Conservation (phyloP, 768 basidiomycete genomes). For the Coprinopsis strossmayeri region DNA sequence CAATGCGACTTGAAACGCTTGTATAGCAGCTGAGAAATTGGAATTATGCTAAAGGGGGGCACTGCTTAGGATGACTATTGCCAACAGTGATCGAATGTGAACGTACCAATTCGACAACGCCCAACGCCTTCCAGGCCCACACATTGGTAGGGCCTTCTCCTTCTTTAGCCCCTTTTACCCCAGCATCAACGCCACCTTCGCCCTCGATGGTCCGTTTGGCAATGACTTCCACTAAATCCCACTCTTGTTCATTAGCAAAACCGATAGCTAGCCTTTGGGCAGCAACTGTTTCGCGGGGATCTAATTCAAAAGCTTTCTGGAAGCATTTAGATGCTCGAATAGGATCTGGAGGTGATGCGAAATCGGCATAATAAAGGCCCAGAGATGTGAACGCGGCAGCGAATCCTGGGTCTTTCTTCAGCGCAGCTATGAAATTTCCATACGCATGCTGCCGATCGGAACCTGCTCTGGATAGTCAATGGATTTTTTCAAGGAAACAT, state of each 20-base stretch:
- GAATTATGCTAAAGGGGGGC: conserved; percentile 68
- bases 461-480: conserved; percentile 30
- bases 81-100: background rate
- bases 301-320: conserved; percentile 96
- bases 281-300: conserved; percentile 81
- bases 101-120: conserved; percentile 84
- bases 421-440: conserved; percentile 68
- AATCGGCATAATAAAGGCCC: conserved; percentile 81
- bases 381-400: conserved; percentile 93
- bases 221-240: conserved; percentile 95
- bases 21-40: conserved; percentile 70
- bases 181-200: conserved; percentile 74
- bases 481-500: background rate
- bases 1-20: conserved; percentile 81
- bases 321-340: conserved; percentile 90
- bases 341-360: conserved; percentile 65
- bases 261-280: conserved; percentile 79
- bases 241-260: conserved; percentile 89
- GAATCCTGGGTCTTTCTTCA: conserved; percentile 68
- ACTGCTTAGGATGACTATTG: no score
- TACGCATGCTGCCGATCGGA: conserved; percentile 60
- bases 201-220: conserved; percentile 89
- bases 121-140: conserved; percentile 98
- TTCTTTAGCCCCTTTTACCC: conserved; percentile 29
- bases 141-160: conserved; percentile 71